Evolutionary conservation across 148 eudicot species (phyloP).

Genomic region (Dianthus caryophyllus): DNA sequence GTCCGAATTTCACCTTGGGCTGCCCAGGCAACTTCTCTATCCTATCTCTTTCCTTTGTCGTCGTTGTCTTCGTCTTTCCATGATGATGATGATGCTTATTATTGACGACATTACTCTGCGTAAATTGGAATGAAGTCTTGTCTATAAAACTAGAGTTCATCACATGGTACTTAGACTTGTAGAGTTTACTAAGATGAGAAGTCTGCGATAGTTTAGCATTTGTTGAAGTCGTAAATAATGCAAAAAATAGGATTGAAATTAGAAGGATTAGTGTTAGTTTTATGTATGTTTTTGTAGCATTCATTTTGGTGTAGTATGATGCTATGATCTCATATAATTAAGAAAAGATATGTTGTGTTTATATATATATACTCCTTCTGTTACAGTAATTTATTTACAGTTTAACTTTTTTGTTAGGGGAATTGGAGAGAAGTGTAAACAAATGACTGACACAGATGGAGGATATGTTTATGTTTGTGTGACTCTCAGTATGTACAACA

Average conservation of each 20-base stretch:
- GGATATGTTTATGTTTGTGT: too few species aligned
- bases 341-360: too few species aligned
- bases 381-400: too few species aligned
- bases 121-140: conserved; percentile 13
- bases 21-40: conserved; percentile 54
- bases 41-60: conserved; percentile 39
- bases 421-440: too few species aligned
- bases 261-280: not conserved
- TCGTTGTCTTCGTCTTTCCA: not conserved
- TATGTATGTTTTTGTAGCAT: not conserved
- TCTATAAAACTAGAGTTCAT: not conserved
- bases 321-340: not conserved
- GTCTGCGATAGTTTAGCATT: conserved; percentile 19
- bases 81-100: conserved; percentile 2
- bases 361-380: too few species aligned
- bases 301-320: conserved; percentile 5
- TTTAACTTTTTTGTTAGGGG: too few species aligned
- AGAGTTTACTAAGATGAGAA: conserved; percentile 11
- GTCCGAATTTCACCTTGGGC: conserved; percentile 40
- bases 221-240: not conserved
- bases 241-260: not conserved
- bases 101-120: not conserved
- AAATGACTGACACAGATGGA: too few species aligned
- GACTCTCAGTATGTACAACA: too few species aligned
- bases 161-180: conserved; percentile 21